Evolutionary conservation across 495 filamentous ascomycete species (phyloP), one percentile per base, ranked within the genome.

Genomic region (Tuber magnatum): DNA sequence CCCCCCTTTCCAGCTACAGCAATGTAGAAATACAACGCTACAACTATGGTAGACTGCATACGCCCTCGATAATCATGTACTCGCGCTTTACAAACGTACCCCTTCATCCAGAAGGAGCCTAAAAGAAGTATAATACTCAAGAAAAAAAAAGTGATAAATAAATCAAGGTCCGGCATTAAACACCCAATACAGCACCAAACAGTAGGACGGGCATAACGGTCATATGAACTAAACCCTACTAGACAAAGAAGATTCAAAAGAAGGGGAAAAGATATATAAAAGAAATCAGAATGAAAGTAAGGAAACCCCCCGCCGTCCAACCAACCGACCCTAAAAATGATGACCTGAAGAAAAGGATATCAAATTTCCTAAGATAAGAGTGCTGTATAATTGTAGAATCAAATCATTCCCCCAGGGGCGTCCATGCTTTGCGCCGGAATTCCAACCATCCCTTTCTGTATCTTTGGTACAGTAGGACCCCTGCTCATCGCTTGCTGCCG

Each of bases 381-480:
- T 20, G 32, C 56, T 20, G 56, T 20, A 65, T 28, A 61, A 6
- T 32, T 35, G 56, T 65, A 65, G n/a, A 32, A 46, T 65, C 28
- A 81, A 39, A 81, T 81, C 80, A 81, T 81, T 41, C 80, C 80
- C 44, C 69, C 80, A 73, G 73, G 73, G 9, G 73, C 24, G 35
- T 70, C 46, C 56, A 65, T 35, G 28, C 3, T 65, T 20, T 32
- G 56, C 28, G 28, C 32, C 72, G 72, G 28, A 39, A n/a, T 28
- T 24, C 76, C 76, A 51, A 24, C 42, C 69, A 78, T 73, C 38
- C 48, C 46, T 38, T 70, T 81, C n/a, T 74, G 75, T 56, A 82
- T 79, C 43, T 71, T 77, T 6, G 80, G 80, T 43, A 81, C 43
- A 16, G 56, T 7, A 35, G 28, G 56, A 22, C 76, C 70, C 65